Base-by-base conservation (phyloP, 2,329 filamentous ascomycete genomes). In the Aspergillus sojae region DNA sequence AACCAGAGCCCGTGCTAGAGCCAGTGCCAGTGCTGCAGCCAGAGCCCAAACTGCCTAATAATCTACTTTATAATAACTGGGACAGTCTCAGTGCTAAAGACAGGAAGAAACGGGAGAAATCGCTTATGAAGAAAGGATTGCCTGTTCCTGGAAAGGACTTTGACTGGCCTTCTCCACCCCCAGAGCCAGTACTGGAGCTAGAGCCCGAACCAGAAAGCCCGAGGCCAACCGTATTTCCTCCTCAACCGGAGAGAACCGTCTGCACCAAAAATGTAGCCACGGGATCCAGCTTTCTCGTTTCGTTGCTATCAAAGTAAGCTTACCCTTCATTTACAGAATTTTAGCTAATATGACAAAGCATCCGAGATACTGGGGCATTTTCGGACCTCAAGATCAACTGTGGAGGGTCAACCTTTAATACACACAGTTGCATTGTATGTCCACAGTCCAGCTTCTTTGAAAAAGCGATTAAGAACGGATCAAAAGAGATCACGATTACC, bases 71-170 rank as follows among this genome's bases (percentile, higher is more conserved):
- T 28, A 56, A 65, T 7, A 66, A 68, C 43, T 69, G 67, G 67
- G 19, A 60, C 32, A 54, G 39, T 10, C 39, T 72, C 3, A 65
- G 62, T 1, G 54, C 63, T 5, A 69, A 67, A 41, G 65, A 71
- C 2, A 60, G 58, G 28, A 70, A 69, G 57, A 70, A 66, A 41
- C 64, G 67, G 23, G 64, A 70, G 36, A 68, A 64, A 28, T 21
- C 55, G 32, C 28, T 70, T n/a, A 48, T 26, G 1, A 67, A 63
- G 50, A 66, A 67, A 52, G 68, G 65, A 2, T 55, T 67, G 19
- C 65, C 68, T 19, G 59, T 68, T 26, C 67, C 67, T 1, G 74
- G 74, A 12, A 71, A 73, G 34, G 72, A 74, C 50, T 71, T 75
- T 53, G 67, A 71, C 23, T 66, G 71, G 39, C 70, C 26, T 28